Base-by-base conservation (phyloP, 2,329 filamentous ascomycete species). In the Chrysosphaeria jannelii region DNA sequence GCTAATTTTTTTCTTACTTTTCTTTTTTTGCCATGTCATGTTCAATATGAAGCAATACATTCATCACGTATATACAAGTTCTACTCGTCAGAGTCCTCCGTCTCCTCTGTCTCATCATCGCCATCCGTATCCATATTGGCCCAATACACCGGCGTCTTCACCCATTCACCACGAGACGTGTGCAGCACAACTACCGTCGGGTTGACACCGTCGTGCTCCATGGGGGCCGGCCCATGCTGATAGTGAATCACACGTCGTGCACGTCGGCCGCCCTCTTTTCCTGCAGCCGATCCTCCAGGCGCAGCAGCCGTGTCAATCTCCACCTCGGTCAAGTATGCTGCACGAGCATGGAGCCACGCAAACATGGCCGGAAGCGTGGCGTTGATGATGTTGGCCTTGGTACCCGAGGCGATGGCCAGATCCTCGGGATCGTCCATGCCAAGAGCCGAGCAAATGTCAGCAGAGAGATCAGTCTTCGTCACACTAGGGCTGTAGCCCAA, bases 41-140 rank as follows among this genome's bases (percentile, higher is more conserved):
- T n/a, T n/a, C n/a, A n/a, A n/a, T n/a, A n/a, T n/a, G n/a, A n/a
- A n/a, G n/a, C n/a, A n/a, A n/a, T n/a, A n/a, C n/a, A n/a, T n/a
- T n/a, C n/a, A n/a, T n/a, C n/a, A n/a, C n/a, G n/a, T n/a, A n/a
- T n/a, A n/a, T n/a, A n/a, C n/a, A n/a, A n/a, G n/a, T n/a, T n/a
- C n/a, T n/a, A n/a, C n/a, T n/a, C n/a, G n/a, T n/a, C n/a, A n/a
- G n/a, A n/a, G n/a, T n/a, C n/a, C n/a, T 22, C 33, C 46, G 21
- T 29, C 26, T 1, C 47, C 45, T 31, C 16, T 18, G 7, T n/a
- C 7, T 7, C n/a, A 7, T 7, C n/a, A 7, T 18, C n/a, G 16
- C 16, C 7, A 18, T 18, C 7, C 16, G 16, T 18, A n/a, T n/a
- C 7, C 16, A 18, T n/a, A 17, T 32, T 27, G 2, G 28, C 28